Conservation (phyloP, 202 grass and related monocot genomes). For the Setaria viridis region DNA sequence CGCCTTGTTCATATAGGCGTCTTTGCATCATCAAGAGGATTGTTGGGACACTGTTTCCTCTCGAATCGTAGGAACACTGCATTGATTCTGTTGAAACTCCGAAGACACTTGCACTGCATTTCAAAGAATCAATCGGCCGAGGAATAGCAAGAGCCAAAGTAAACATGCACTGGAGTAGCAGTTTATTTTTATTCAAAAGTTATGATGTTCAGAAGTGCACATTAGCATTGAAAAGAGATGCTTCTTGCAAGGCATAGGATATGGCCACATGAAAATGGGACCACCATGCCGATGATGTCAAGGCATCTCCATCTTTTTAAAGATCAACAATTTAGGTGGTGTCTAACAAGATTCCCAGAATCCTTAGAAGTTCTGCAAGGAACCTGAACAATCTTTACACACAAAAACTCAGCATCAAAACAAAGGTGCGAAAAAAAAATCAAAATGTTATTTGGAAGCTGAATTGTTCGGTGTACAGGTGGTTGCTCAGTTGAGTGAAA, state of each 20-base stretch:
- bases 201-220: neutral
- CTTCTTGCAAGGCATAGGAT: constrained; percentile 1
- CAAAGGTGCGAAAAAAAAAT: neutral
- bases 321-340: constrained; percentile 4
- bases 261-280: neutral
- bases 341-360: neutral
- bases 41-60: constrained; percentile 91
- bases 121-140: constrained; percentile 46
- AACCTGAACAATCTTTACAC: neutral
- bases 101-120: constrained; percentile 87
- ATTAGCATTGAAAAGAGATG: constrained; percentile 6
- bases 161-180: constrained; percentile 13
- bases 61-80: constrained; percentile 86
- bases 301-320: constrained; percentile 17
- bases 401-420: constrained; percentile 1
- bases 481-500: constrained; percentile 1
- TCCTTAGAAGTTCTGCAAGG: constrained; percentile 32
- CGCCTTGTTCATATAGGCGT: constrained; percentile 83
- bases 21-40: constrained; percentile 97
- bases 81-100: constrained; percentile 97
- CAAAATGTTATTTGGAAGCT: neutral
- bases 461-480: constrained; percentile 18
- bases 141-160: neutral
- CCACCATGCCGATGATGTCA: neutral
- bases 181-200: neutral